Conservation (phyloP, 1,139 yeast species). For the Hemisphaericaspora xylofermentans region DNA sequence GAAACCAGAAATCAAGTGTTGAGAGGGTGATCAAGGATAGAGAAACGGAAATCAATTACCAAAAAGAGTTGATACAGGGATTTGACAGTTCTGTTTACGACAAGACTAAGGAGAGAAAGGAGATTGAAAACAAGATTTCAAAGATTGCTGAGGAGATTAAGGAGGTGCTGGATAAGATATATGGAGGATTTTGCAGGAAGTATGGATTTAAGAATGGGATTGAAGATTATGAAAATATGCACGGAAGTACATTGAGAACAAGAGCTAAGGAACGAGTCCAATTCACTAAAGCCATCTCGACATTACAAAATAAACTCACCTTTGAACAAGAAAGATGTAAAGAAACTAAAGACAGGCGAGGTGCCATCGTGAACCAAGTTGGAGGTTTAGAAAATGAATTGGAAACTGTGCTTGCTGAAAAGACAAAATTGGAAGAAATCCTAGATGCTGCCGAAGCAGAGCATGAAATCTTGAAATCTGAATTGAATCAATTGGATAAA, state of each 20-base stretch:
- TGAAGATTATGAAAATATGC: slow-evolving; percentile 65
- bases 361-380: slow-evolving; percentile 34
- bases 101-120: slow-evolving; percentile 24
- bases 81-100: slow-evolving; percentile 20
- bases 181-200: slow-evolving; percentile 52
- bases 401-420: slow-evolving; percentile 27
- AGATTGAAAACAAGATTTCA: slow-evolving; percentile 30
- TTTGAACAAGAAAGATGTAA: slow-evolving; percentile 61
- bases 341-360: slow-evolving; percentile 49
- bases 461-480: slow-evolving; percentile 43
- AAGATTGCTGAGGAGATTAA: slow-evolving; percentile 29
- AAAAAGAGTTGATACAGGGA: slow-evolving; percentile 24
- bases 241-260: slow-evolving; percentile 60
- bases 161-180: slow-evolving; percentile 45
- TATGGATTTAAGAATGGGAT: slow-evolving; percentile 54
- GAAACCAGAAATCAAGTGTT: slow-evolving; percentile 48
- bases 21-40: slow-evolving; percentile 56
- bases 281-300: slow-evolving; percentile 58
- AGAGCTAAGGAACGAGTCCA: slow-evolving; percentile 66
- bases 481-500: slow-evolving; percentile 27
- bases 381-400: slow-evolving; percentile 32
- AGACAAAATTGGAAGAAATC: slow-evolving; percentile 32
- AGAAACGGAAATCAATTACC: slow-evolving; percentile 55
- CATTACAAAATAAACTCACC: slow-evolving; percentile 56
- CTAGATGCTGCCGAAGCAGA: slow-evolving; percentile 52